Evolutionary conservation across 345 rosid species (phyloP).

Genomic region (Populus davidiana): DNA sequence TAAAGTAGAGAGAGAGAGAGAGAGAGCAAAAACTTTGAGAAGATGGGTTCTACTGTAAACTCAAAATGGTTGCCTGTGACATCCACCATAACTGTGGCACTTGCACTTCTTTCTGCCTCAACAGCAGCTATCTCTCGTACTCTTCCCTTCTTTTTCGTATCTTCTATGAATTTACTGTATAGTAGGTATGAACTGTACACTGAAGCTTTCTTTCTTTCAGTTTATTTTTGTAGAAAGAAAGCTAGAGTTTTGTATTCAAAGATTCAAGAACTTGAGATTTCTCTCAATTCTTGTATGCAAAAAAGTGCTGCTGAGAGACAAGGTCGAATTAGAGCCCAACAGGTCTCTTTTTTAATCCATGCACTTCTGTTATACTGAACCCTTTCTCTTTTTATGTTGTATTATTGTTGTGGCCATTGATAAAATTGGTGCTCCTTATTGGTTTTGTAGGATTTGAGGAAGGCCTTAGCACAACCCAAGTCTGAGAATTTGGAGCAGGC

Average conservation of each 20-base stretch:
- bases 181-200: background rate
- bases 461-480: slow-evolving; percentile 47
- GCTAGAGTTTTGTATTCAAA: slow-evolving; percentile 32
- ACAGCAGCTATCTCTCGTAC: slow-evolving; percentile 36
- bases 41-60: slow-evolving; percentile 12
- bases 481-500: slow-evolving; percentile 36
- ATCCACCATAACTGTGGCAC: slow-evolving; percentile 17
- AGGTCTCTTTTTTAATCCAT: slow-evolving; percentile 36
- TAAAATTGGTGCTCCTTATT: background rate
- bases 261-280: slow-evolving; percentile 49
- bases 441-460: slow-evolving; percentile 57
- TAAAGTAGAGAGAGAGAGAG: background rate
- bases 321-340: slow-evolving; percentile 86
- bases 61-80: slow-evolving; percentile 17
- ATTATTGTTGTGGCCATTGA: background rate
- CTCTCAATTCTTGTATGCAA: slow-evolving; percentile 54
- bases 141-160: background rate
- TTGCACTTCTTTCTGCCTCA: slow-evolving; percentile 37
- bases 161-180: background rate
- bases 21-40: background rate
- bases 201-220: slow-evolving; percentile 24
- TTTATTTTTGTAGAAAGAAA: slow-evolving; percentile 47
- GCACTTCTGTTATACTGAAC: too few relatives aligned
- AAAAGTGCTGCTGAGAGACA: slow-evolving; percentile 80
- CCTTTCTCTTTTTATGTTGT: background rate